Evolutionary conservation across 352 stramenopile genomes (phyloP), one percentile per base, ranked within the genome.

Genomic region (Globisporangium cederbergense): DNA sequence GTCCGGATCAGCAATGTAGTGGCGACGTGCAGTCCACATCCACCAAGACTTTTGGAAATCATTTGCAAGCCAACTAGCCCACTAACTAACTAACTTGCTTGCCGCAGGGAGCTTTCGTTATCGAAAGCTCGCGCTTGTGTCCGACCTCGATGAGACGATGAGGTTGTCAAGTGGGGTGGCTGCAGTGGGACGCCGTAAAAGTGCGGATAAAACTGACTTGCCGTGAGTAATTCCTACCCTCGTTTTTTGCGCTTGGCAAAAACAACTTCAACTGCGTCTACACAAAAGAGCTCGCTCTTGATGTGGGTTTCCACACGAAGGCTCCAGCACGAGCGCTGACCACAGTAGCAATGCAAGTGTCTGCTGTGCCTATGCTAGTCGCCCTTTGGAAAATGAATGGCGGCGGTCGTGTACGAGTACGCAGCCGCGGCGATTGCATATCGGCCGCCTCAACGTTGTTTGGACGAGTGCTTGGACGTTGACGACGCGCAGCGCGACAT

Each of bases 201-300:
- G 18, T 50, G 40, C 40, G 43, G 43, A 49, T 49, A 49, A 49
- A 49, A 52, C 46, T 52, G 20, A 52, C 46, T 52, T 30, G 46
- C 7, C 46, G 46, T 52, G 20, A 52, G 46, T 52, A 52, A 52
- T 52, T 52, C 46, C 46, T 30, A 52, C 42, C 20, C 43, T 49
- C 8, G 18, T 49, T 20, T 22, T 22, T 14, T 46, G 40, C 14
- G 14, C 14, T 14, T 46, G 40, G 18, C 4, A n/a, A n/a, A 53
- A 53, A 61, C 14, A 63, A 52, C 47, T 65, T 65, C 60, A 65
- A 65, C 16, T 59, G 50, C 60, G 60, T 65, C 60, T 65, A 59
- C 60, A 65, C 40, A 20, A 22, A 46, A 18, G 38, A 64, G 58
- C 47, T 58, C 28, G 30, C 13, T n/a, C 6, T 25, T 4, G 20